These are phyloP conservation scores for Quercus dentata DNA, from an alignment of 306 rosid species.

Conservation along the genomic window DNA sequence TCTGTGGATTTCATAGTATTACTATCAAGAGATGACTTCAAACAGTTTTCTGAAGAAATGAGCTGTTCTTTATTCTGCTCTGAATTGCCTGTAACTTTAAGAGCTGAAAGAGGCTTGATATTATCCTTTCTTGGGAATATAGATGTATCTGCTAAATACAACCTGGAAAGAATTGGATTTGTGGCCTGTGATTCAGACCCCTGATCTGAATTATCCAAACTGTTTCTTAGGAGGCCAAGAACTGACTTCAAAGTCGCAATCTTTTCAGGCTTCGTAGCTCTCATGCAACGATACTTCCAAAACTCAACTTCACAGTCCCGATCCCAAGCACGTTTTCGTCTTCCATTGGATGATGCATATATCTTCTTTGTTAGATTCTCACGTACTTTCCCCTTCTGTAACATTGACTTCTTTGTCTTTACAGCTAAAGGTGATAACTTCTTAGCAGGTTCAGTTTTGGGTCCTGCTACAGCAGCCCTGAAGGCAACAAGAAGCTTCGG, in stretches of 20 bases:
- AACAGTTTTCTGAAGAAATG: slow-evolving; percentile 30
- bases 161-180: slow-evolving; percentile 81
- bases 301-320: slow-evolving; percentile 95
- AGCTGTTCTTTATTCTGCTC: slow-evolving; percentile 46
- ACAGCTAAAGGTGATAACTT: slow-evolving; percentile 58
- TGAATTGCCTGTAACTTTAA: slow-evolving; percentile 46
- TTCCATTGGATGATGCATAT: slow-evolving; percentile 72
- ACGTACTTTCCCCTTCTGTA: slow-evolving; percentile 88
- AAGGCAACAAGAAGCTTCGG: slow-evolving; percentile 95
- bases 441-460: slow-evolving; percentile 65
- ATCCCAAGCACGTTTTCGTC: slow-evolving; percentile 95
- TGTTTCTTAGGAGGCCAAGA: slow-evolving; percentile 72
- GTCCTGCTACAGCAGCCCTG: slow-evolving; percentile 78
- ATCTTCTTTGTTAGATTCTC: slow-evolving; percentile 89
- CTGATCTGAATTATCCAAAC: slow-evolving; percentile 47
- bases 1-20: slow-evolving; percentile 32
- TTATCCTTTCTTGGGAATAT: slow-evolving; percentile 86
- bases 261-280: slow-evolving; percentile 83
- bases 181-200: slow-evolving; percentile 52
- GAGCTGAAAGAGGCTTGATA: slow-evolving; percentile 70
- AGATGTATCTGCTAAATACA: slow-evolving; percentile 94
- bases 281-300: slow-evolving; percentile 90
- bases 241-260: slow-evolving; percentile 88
- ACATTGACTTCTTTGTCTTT: slow-evolving; percentile 70
- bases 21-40: slow-evolving; percentile 32